These are phyloP conservation scores for Cryptosporidium sp. DNA, from an alignment of 169 alveolate genomes.

Conservation along the genomic window DNA sequence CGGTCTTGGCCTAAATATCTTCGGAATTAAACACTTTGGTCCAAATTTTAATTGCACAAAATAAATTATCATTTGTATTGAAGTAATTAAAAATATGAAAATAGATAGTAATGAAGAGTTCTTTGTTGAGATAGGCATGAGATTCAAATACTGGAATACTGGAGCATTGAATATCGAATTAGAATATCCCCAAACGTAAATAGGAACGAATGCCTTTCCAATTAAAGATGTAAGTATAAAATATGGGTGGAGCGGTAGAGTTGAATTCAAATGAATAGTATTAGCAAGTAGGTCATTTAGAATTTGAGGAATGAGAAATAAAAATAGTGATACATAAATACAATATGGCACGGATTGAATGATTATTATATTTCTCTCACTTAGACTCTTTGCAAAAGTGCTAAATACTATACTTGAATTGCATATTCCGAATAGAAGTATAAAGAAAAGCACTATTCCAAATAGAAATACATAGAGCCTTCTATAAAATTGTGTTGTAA, in stretches of 20 bases:
- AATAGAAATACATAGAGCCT: constrained; percentile 53
- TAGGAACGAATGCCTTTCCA: constrained; percentile 71
- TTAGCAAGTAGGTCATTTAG: background rate
- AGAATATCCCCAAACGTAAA: constrained; percentile 70
- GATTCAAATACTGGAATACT: background rate
- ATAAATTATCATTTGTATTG: constrained; percentile 24
- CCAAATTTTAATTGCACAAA: constrained; percentile 58
- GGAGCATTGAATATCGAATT: constrained; percentile 58
- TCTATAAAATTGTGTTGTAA: constrained; percentile 30
- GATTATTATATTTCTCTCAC: background rate
- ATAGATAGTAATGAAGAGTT: constrained; percentile 16
- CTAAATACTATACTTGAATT: constrained; percentile 7
- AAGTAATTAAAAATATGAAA: background rate
- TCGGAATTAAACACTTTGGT: constrained; percentile 49
- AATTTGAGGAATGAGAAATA: constrained; percentile 62
- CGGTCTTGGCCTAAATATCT: constrained; percentile 64
- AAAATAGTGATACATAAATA: constrained; percentile 26
- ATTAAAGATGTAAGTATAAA: constrained; percentile 44
- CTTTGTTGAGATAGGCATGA: constrained; percentile 13
- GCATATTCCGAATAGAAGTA: constrained; percentile 18
- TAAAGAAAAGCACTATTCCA: constrained; percentile 1
- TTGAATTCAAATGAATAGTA: background rate
- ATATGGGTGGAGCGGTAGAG: constrained; percentile 69
- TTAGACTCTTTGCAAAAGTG: background rate
- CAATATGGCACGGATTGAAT: constrained; percentile 44